phyloP scores from a whole-genome alignment of 2,329 filamentous ascomycete species.

The Cryphonectria parasitica region DNA sequence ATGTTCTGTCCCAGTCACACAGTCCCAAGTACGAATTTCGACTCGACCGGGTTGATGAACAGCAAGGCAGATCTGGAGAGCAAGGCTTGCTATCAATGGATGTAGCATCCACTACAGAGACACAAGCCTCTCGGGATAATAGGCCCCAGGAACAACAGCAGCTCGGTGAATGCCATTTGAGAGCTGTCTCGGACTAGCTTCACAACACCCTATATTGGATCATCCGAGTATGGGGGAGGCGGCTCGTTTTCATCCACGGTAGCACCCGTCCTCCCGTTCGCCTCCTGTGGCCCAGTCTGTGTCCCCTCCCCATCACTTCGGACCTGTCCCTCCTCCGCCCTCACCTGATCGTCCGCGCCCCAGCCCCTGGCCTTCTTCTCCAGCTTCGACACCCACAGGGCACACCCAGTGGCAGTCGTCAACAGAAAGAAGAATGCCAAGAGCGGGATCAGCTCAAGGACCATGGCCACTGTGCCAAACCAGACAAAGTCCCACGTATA shows the following conservation, averaged over 20 bases:
- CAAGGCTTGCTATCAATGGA: neutral
- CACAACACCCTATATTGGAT: constrained; percentile 37
- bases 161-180: neutral
- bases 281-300: constrained; percentile 18
- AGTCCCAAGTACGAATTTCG: constrained; percentile 16
- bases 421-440: constrained; percentile 94
- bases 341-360: constrained; percentile 21
- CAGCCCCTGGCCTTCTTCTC: constrained; percentile 58
- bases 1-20: constrained; percentile 20
- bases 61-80: neutral
- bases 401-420: constrained; percentile 82
- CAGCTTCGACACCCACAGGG: constrained; percentile 81
- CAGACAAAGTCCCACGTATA: constrained; percentile 84
- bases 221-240: constrained; percentile 44
- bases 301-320: neutral
- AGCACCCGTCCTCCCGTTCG: constrained; percentile 28
- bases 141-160: constrained; percentile 7
- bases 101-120: neutral
- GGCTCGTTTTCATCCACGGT: constrained; percentile 35
- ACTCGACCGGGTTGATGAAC: neutral
- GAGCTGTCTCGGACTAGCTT: constrained; percentile 23
- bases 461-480: constrained; percentile 86
- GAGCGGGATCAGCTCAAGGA: constrained; percentile 85
- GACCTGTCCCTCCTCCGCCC: constrained; percentile 31
- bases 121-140: constrained; percentile 4